Evolutionary conservation across 2,329 filamentous ascomycete species (phyloP).

Genomic region (Trichoderma sp.): DNA sequence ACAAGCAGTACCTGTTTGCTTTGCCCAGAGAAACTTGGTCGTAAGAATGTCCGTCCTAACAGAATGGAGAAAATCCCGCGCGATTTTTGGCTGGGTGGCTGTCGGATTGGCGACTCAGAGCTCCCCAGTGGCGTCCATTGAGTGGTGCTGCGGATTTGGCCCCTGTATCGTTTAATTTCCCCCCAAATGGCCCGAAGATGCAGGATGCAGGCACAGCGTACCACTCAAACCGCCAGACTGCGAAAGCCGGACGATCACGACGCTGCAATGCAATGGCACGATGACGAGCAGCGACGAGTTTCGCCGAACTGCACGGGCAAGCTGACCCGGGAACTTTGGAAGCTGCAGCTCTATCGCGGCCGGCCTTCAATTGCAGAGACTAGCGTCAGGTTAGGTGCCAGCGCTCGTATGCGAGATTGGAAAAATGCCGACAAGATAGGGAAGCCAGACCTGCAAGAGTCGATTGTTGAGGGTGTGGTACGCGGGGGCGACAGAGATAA

Average conservation of each 20-base stretch:
- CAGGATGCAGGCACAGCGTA: constrained; percentile 23
- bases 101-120: constrained; percentile 19
- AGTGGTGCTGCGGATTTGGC: constrained; percentile 22
- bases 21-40: constrained; percentile 4
- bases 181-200: constrained; percentile 26
- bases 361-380: not conserved
- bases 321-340: constrained; percentile 2
- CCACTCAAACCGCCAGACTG: constrained; percentile 15
- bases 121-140: constrained; percentile 16
- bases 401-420: not conserved
- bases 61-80: constrained; percentile 12
- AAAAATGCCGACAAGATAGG: not conserved
- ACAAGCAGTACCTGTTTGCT: not conserved
- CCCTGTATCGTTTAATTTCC: constrained; percentile 24
- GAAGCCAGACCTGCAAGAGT: not conserved
- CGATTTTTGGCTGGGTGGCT: constrained; percentile 25
- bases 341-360: not conserved
- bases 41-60: constrained; percentile 2
- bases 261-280: constrained; percentile 21
- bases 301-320: constrained; percentile 9
- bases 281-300: constrained; percentile 8
- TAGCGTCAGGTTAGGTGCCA: constrained; percentile 3
- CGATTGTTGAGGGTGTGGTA: not conserved
- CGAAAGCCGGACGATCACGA: constrained; percentile 13
- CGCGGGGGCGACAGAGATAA: not conserved